Conservation (phyloP, 1,284 basidiomycete species). For the Sporisorium iseilematis-ciliati region DNA sequence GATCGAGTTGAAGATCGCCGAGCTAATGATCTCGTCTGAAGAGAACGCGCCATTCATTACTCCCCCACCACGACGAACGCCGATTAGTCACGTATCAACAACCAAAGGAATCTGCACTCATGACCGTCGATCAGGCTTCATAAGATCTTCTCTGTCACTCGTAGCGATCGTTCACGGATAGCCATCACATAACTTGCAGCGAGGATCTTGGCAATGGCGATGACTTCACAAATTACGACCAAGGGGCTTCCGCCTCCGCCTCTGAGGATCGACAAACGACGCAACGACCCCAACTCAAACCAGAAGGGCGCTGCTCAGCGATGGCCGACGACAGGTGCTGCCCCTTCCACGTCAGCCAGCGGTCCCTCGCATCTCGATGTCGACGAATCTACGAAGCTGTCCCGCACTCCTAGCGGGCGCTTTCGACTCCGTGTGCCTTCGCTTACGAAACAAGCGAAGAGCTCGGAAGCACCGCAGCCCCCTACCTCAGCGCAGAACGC, state of each 20-base stretch:
- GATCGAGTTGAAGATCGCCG: background rate
- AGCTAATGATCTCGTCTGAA: background rate
- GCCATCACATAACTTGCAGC: background rate
- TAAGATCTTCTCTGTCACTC: too few relatives aligned
- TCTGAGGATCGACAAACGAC: slow-evolving; percentile 23
- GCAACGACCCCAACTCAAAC: background rate
- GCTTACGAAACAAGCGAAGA: slow-evolving; percentile 16
- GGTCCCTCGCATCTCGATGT: slow-evolving; percentile 4
- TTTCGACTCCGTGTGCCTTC: slow-evolving; percentile 30
- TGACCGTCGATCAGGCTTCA: background rate
- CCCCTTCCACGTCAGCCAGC: background rate
- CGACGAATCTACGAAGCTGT: background rate
- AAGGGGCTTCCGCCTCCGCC: slow-evolving; percentile 41
- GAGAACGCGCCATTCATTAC: background rate
- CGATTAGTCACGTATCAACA: too few relatives aligned
- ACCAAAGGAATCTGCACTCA: background rate
- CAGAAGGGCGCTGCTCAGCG: slow-evolving; percentile 3
- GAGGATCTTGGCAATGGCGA: background rate
- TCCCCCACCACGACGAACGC: too few relatives aligned
- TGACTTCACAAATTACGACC: slow-evolving; percentile 14
- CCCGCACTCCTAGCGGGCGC: slow-evolving; percentile 30
- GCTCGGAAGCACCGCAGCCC: slow-evolving; percentile 4
- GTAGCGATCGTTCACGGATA: too few relatives aligned
- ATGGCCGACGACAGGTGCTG: background rate
- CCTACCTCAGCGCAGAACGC: background rate